Evolutionary conservation across 768 basidiomycete species (phyloP), one percentile per base, ranked within the genome.

Genomic region (Tremella fuciformis): DNA sequence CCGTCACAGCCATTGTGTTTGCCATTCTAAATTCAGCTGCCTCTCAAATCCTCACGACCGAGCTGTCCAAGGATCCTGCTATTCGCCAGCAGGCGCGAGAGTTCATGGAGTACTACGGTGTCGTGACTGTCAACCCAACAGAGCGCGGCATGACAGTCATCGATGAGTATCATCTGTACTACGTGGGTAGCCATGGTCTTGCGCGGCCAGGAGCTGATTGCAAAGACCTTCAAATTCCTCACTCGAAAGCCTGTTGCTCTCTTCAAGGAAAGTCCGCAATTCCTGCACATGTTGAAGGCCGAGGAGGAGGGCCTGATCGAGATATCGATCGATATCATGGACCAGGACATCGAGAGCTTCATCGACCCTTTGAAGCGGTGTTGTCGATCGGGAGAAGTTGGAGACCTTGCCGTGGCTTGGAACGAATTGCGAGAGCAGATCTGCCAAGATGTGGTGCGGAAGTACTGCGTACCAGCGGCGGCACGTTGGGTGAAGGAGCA

Each of bases 181-280:
- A 79, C 62, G 81, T 81, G 51, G 57, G 80, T 74, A 9, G 3
- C 11, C 11, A 13, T 47, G 8, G 50, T 21, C 19, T 34, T 40
- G 9, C 11, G 21, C 21, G 19, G 49, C 0, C n/a, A 16, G 22
- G 38, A 21, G 53, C 59, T 59, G 46, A 61, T 37, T 16, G 16
- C 9, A 9, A 67, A 99, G 94, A 86, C 84, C 67, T 98, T 98
- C 83, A 98, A 98, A 81, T 98, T 97, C 78, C 82, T 97, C 25
- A 79, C 82, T 24, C 82, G 87, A 60, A 98, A 96, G 70, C 85
- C 84, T 22, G 82, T 91, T 26, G 73, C 75, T 25, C 82, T 85
- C 3, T 86, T 94, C 84, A 67, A 85, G 39, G 82, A 85, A 40
- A 80, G 82, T 0, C 80, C 88, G 18, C 90, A 93, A 66, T 97